These are phyloP conservation scores for Pseudoperonospora humuli DNA, from an alignment of 352 stramenopile species.

Conservation along the genomic window DNA sequence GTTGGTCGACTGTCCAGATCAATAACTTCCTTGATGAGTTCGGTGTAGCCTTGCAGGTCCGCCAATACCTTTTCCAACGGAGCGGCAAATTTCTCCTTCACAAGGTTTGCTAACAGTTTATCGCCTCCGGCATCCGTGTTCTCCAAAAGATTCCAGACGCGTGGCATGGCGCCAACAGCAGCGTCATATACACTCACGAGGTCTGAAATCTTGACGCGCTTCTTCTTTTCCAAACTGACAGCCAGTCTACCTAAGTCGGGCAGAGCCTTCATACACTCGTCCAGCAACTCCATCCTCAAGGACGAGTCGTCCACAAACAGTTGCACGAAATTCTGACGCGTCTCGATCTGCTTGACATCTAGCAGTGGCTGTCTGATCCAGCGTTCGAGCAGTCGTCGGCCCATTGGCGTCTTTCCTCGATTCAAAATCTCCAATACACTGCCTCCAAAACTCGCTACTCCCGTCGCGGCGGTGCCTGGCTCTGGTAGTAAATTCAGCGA, in stretches of 20 bases:
- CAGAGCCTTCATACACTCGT: slow-evolving; percentile 83
- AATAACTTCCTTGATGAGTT: slow-evolving; percentile 78
- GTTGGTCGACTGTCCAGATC: slow-evolving; percentile 74
- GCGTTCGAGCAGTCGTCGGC: slow-evolving; percentile 87
- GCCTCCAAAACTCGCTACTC: slow-evolving; percentile 39
- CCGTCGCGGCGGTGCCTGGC: slow-evolving; percentile 30
- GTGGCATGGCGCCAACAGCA: slow-evolving; percentile 56
- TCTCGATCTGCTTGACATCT: slow-evolving; percentile 76
- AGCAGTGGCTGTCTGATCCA: slow-evolving; percentile 96
- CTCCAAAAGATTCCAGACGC: slow-evolving; percentile 47
- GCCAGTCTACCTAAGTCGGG: slow-evolving; percentile 72
- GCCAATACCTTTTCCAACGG: slow-evolving; percentile 49
- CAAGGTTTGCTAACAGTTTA: slow-evolving; percentile 21
- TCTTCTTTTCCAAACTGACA: slow-evolving; percentile 60
- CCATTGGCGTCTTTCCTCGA: slow-evolving; percentile 92
- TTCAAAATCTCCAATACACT: slow-evolving; percentile 94
- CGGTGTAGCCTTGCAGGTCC: slow-evolving; percentile 58
- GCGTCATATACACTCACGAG: slow-evolving; percentile 82
- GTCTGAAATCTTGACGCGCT: slow-evolving; percentile 65
- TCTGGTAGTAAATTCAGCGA: slow-evolving; percentile 91
- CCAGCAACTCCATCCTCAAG: slow-evolving; percentile 80
- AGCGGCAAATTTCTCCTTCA: slow-evolving; percentile 40
- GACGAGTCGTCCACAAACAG: slow-evolving; percentile 87
- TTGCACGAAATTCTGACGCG: slow-evolving; percentile 88
- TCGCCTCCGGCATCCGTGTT: slow-evolving; percentile 22